Percentiles rank a stretch among this genome's conserved stretches.
These are phyloP conservation scores for Erythrophleum fordii DNA, from an alignment of 306 rosid species.

Conservation along the genomic window DNA sequence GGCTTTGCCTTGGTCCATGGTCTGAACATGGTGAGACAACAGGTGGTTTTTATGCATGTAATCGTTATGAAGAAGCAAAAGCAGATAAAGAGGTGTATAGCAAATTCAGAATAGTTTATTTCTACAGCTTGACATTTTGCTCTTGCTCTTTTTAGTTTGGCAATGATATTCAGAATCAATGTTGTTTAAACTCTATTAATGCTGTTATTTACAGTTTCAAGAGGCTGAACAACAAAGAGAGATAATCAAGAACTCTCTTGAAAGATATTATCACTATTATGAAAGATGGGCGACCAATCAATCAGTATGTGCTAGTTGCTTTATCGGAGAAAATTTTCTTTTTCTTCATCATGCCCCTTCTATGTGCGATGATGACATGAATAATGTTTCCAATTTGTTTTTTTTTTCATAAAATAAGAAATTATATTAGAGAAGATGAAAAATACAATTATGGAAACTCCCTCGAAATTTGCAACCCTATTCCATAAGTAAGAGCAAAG, in stretches of 20 bases:
- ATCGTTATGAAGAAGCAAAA: constrained; percentile 76
- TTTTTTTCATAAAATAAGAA: background rate
- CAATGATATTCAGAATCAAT: background rate
- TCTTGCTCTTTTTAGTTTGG: background rate
- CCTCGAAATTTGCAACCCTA: background rate
- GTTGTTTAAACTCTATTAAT: background rate
- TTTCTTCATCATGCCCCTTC: constrained; percentile 2
- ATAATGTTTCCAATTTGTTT: background rate
- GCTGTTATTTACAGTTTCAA: constrained; percentile 14
- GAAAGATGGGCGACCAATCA: constrained; percentile 83
- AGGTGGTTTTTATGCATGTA: constrained; percentile 78
- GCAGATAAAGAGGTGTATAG: constrained; percentile 54
- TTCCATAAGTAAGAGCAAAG: background rate
- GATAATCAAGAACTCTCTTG: constrained; percentile 76
- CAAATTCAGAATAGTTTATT: background rate
- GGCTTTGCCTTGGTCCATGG: constrained; percentile 81
- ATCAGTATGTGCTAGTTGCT: constrained; percentile 49
- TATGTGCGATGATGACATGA: background rate
- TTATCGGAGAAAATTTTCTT: background rate
- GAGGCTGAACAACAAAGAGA: constrained; percentile 67
- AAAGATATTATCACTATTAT: constrained; percentile 76
- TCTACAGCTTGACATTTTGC: background rate
- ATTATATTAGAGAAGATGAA: background rate
- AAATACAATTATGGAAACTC: background rate
- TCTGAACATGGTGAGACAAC: constrained; percentile 74